Evolutionary conservation across 2,329 filamentous ascomycete species (phyloP).

Genomic region (Claviceps spartinae): DNA sequence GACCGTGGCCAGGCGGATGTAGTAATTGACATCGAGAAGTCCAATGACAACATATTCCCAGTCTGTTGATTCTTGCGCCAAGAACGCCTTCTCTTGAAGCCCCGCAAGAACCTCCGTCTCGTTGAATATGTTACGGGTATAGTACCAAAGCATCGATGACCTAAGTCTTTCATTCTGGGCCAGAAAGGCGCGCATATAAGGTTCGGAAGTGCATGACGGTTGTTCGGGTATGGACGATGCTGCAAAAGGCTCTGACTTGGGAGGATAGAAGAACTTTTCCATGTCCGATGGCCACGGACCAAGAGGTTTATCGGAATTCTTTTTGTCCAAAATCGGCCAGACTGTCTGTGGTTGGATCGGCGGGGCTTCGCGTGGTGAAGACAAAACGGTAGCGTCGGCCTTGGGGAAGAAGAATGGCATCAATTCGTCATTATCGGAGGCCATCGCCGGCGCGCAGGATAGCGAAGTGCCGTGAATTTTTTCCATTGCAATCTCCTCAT

Average conservation of each 20-base stretch:
- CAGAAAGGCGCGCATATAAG: slow-evolving; percentile 13
- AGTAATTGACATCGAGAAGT: slow-evolving; percentile 27
- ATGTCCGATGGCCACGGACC: neutral
- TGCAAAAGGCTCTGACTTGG: slow-evolving; percentile 4
- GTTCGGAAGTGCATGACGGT: slow-evolving; percentile 1
- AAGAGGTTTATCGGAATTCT: neutral
- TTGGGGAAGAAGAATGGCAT: neutral
- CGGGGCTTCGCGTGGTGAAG: neutral
- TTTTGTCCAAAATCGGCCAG: neutral
- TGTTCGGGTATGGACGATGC: slow-evolving; percentile 8
- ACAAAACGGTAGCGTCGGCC: neutral
- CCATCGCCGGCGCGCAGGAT: neutral
- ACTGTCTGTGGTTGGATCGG: neutral
- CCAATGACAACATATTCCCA: slow-evolving; percentile 34
- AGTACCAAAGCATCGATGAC: slow-evolving; percentile 28
- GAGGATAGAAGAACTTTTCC: slow-evolving; percentile 2
- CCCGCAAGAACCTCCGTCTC: slow-evolving; percentile 26
- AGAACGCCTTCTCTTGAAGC: slow-evolving; percentile 27
- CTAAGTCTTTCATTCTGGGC: slow-evolving; percentile 16
- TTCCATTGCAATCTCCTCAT: neutral
- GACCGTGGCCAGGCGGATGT: slow-evolving; percentile 27
- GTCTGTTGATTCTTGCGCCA: slow-evolving; percentile 26
- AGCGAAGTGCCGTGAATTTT: neutral
- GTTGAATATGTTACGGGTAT: slow-evolving; percentile 24
- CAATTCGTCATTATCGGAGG: neutral